Percentiles rank a stretch among this genome's conserved stretches.
phyloP scores from a whole-genome alignment of 2,329 filamentous ascomycete genomes.

The Trichoderma sp. region DNA sequence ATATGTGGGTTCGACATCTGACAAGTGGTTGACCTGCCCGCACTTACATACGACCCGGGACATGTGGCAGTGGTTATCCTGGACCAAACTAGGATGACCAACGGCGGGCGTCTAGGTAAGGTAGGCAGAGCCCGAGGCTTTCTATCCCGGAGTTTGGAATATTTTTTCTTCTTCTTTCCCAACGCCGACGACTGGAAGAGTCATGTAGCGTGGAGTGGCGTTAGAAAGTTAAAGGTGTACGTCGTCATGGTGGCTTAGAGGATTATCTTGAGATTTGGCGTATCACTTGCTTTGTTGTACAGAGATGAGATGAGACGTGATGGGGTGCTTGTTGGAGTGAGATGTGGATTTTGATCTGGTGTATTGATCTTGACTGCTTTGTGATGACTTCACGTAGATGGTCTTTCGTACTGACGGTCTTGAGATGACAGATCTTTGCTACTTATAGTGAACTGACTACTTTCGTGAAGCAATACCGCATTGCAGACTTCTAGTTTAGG shows the following conservation, averaged over 20 bases:
- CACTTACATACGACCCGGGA: background rate
- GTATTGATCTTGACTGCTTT: background rate
- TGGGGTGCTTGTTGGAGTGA: background rate
- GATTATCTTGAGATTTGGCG: background rate
- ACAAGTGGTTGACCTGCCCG: background rate
- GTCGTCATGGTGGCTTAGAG: background rate
- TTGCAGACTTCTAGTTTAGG: background rate
- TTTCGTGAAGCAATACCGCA: background rate
- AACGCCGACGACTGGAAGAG: background rate
- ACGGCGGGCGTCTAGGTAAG: background rate
- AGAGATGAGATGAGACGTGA: background rate
- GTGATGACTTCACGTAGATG: background rate
- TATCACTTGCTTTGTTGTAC: background rate
- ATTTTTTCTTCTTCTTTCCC: too few relatives aligned
- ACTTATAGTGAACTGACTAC: too few relatives aligned
- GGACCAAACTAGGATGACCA: background rate
- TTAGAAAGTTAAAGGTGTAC: background rate
- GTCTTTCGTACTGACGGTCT: background rate
- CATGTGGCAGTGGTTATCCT: background rate
- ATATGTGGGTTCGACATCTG: background rate
- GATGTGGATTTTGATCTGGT: background rate
- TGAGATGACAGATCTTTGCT: background rate
- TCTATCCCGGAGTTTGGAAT: background rate
- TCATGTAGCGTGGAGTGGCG: background rate
- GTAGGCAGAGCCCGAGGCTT: background rate